These are phyloP conservation scores for Pistacia integerrima DNA, from an alignment of 345 rosid genomes.

Conservation along the genomic window DNA sequence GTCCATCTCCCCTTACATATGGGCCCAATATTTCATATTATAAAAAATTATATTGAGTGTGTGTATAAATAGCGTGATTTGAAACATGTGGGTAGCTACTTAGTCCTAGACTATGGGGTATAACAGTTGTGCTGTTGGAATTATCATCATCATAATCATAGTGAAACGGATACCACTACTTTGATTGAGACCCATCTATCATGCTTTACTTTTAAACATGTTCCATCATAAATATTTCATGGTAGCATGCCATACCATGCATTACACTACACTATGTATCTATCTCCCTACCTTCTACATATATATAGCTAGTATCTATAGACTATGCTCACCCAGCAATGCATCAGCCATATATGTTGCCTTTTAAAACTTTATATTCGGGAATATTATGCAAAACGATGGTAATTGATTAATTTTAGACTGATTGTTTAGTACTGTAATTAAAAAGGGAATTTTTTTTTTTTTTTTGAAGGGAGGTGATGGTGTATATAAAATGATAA, in stretches of 20 bases:
- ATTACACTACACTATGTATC: not conserved
- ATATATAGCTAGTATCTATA: not conserved
- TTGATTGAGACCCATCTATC: conserved; percentile 45
- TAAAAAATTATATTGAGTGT: no score
- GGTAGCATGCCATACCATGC: not conserved
- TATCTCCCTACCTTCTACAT: no score
- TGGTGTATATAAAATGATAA: no score
- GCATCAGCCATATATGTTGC: not conserved
- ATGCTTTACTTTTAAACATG: not conserved
- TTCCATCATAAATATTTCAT: not conserved
- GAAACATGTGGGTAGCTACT: not conserved
- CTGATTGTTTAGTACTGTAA: no score
- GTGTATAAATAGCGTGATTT: not conserved
- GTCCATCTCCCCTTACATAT: conserved; percentile 41
- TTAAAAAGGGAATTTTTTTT: no score
- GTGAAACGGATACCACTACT: conserved; percentile 43
- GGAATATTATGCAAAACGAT: no score
- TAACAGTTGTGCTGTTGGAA: conserved; percentile 54
- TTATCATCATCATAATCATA: conserved; percentile 36
- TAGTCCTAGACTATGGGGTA: conserved; percentile 51
- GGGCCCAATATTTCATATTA: conserved; percentile 29
- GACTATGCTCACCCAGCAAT: no score
- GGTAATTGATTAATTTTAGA: no score
- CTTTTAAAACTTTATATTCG: no score
- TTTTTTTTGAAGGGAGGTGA: no score